Conservation (phyloP, 2,329 filamentous ascomycete species). For the Dothidotthia symphoricarpi region DNA sequence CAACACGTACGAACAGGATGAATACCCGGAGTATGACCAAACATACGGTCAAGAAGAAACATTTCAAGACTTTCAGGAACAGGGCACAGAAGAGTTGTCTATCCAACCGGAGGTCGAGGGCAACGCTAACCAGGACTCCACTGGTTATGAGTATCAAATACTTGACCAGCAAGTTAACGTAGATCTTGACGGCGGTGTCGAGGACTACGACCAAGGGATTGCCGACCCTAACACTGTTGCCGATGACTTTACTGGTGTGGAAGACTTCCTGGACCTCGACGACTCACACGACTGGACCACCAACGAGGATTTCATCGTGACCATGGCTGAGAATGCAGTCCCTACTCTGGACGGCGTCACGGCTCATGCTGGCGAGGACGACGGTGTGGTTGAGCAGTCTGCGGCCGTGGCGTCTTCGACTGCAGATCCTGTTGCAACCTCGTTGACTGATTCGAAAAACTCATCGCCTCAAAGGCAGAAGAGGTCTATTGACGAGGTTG, state of each 20-base stretch:
- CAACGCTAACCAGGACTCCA: slow-evolving; percentile 27
- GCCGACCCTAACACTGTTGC: slow-evolving; percentile 9
- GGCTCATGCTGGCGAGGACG: slow-evolving; percentile 22
- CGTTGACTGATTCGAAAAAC: slow-evolving; percentile 21
- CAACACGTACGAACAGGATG: slow-evolving; percentile 13
- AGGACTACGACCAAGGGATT: slow-evolving; percentile 6
- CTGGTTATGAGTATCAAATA: slow-evolving; percentile 19
- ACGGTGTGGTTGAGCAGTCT: slow-evolving; percentile 22
- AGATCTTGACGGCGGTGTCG: slow-evolving; percentile 12
- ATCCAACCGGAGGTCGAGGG: slow-evolving; percentile 14
- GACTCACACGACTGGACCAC: slow-evolving; percentile 18
- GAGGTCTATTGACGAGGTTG: slow-evolving; percentile 35
- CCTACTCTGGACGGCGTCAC: slow-evolving; percentile 13
- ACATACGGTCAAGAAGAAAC: slow-evolving; percentile 11
- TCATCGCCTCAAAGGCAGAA: slow-evolving; percentile 35
- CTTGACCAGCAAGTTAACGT: slow-evolving; percentile 15
- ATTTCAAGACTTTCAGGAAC: slow-evolving; percentile 14
- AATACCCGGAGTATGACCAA: slow-evolving; percentile 19
- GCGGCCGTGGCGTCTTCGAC: slow-evolving; percentile 26
- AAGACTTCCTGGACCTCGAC: slow-evolving; percentile 23
- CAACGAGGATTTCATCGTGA: slow-evolving; percentile 12
- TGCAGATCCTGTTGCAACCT: slow-evolving; percentile 27
- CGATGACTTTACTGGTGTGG: slow-evolving; percentile 11
- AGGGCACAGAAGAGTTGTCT: slow-evolving; percentile 13
- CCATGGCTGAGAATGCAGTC: slow-evolving; percentile 8